These are phyloP conservation scores for Chara braunii DNA, from an alignment of 139 green algal species.

Conservation along the genomic window DNA sequence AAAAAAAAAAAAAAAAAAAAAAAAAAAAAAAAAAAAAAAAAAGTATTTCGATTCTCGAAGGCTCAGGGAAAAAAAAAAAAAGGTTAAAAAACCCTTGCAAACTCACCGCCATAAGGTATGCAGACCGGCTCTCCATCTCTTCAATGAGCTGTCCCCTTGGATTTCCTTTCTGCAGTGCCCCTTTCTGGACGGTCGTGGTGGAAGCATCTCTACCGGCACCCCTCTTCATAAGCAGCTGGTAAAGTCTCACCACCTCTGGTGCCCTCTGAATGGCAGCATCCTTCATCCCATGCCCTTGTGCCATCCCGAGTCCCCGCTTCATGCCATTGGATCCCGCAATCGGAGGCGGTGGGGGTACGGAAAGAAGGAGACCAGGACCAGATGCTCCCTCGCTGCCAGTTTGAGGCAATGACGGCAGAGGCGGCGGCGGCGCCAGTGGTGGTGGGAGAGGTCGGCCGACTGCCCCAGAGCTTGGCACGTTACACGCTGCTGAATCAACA, in stretches of 20 bases:
- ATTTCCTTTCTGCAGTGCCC: no score
- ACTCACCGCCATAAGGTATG: conserved; percentile 32
- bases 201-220: no score
- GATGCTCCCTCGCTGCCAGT: background rate
- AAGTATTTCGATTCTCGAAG: no score
- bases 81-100: no score
- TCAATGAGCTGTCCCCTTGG: conserved; percentile 35
- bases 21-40: no score
- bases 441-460: background rate
- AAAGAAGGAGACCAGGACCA: background rate
- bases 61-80: no score
- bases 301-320: no score
- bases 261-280: conserved; percentile 17
- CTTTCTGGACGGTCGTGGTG: no score
- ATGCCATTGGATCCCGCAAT: background rate
- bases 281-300: background rate
- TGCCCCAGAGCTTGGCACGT: conserved; percentile 6
- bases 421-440: conserved; percentile 5
- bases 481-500: no score
- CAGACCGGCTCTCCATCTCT: conserved; percentile 42
- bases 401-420: background rate
- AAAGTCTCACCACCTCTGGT: conserved; percentile 36
- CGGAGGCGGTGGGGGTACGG: conserved; percentile 20
- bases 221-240: conserved; percentile 40
- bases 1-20: no score